These are phyloP conservation scores for Xylariaceae sp. DNA, from an alignment of 2,329 filamentous ascomycete species.

Conservation along the genomic window DNA sequence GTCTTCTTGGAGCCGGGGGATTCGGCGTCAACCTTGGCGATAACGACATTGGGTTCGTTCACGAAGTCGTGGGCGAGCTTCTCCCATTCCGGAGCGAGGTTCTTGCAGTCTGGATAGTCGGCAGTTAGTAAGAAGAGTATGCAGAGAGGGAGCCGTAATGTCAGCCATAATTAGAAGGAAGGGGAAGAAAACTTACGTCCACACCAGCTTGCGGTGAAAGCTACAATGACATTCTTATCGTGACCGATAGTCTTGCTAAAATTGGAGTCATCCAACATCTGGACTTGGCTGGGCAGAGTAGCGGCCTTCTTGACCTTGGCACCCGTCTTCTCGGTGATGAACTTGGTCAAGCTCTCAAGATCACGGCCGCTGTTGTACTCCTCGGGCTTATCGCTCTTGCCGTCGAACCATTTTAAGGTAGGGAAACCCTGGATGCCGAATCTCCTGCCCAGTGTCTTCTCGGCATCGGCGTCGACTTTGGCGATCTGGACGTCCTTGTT, in stretches of 20 bases:
- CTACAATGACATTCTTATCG: slow-evolving; percentile 87
- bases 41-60: slow-evolving; percentile 71
- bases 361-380: slow-evolving; percentile 88
- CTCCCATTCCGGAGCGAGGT: slow-evolving; percentile 86
- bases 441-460: slow-evolving; percentile 77
- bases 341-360: slow-evolving; percentile 75
- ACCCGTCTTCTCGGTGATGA: slow-evolving; percentile 85
- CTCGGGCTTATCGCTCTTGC: slow-evolving; percentile 77
- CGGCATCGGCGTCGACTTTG: slow-evolving; percentile 91
- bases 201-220: slow-evolving; percentile 98
- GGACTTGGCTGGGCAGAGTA: slow-evolving; percentile 69
- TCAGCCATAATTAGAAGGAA: slow-evolving; percentile 2
- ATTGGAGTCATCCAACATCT: slow-evolving; percentile 72
- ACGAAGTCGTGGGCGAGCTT: slow-evolving; percentile 76
- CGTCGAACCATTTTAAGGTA: slow-evolving; percentile 96
- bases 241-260: slow-evolving; percentile 76
- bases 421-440: slow-evolving; percentile 94
- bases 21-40: slow-evolving; percentile 96
- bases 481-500: slow-evolving; percentile 76
- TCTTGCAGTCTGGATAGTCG: slow-evolving; percentile 94
- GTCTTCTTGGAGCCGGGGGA: slow-evolving; percentile 75
- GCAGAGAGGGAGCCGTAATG: slow-evolving; percentile 16
- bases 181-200: slow-evolving; percentile 67
- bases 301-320: slow-evolving; percentile 74
- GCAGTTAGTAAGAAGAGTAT: too few relatives aligned